Evolutionary conservation across 495 filamentous ascomycete species (phyloP).

Genomic region (Lophium mytilinum): DNA sequence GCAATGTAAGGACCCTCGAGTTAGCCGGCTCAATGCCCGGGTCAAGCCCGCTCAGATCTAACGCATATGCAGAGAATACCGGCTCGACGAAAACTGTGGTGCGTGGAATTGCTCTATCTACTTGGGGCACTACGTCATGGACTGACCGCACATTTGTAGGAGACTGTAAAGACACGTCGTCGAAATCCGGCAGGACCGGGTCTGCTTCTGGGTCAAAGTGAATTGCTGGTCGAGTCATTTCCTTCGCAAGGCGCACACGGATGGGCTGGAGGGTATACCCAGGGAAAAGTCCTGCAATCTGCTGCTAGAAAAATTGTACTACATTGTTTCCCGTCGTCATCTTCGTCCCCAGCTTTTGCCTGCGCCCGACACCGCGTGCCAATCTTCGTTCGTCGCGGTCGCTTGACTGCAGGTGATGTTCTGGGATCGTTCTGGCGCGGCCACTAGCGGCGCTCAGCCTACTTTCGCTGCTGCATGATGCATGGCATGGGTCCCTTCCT

Average conservation of each 20-base stretch:
- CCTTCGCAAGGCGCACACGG: not conserved
- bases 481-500: too few relatives aligned
- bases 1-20: conserved; percentile 33
- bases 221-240: not conserved
- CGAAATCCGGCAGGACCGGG: not conserved
- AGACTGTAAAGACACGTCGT: not conserved
- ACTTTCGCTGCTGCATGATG: too few relatives aligned
- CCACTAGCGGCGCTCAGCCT: too few relatives aligned
- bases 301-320: not conserved
- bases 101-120: conserved; percentile 1
- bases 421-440: too few relatives aligned
- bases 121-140: not conserved
- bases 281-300: not conserved
- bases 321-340: not conserved
- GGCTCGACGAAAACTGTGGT: conserved; percentile 40
- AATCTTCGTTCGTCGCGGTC: not conserved
- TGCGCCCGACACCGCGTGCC: not conserved
- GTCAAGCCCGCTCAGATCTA: not conserved
- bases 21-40: not conserved
- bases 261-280: not conserved
- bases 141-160: not conserved
- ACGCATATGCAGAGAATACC: conserved; percentile 31
- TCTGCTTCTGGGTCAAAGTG: not conserved
- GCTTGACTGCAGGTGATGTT: not conserved
- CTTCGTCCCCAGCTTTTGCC: not conserved